Conservation (phyloP, 495 filamentous ascomycete genomes). For the Penicillium silybi region DNA sequence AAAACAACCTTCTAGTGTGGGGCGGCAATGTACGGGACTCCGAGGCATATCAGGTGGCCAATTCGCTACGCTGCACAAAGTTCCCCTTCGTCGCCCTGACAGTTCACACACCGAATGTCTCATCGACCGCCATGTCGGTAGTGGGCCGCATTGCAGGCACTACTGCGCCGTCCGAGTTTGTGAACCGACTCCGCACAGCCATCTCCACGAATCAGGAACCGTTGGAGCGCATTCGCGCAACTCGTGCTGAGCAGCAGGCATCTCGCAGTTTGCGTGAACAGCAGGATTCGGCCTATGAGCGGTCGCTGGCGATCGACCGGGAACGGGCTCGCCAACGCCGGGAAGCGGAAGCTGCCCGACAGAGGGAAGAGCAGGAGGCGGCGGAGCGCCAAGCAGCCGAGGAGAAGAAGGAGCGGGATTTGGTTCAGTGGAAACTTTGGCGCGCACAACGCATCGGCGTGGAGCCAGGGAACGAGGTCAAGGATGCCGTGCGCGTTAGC, state of each 20-base stretch:
- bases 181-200: conserved; percentile 65
- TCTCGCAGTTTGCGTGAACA: conserved; percentile 72
- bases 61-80: conserved; percentile 77
- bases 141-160: conserved; percentile 71
- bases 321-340: conserved; percentile 69
- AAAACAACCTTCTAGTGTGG: conserved; percentile 81
- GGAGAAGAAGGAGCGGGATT: conserved; percentile 51
- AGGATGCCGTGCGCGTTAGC: conserved; percentile 74
- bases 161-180: conserved; percentile 59
- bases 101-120: conserved; percentile 75
- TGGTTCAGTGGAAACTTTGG: conserved; percentile 77
- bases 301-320: conserved; percentile 80
- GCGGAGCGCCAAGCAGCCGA: conserved; percentile 60
- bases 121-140: conserved; percentile 81
- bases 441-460: conserved; percentile 59
- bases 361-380: conserved; percentile 58
- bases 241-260: conserved; percentile 71
- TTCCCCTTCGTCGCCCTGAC: conserved; percentile 85
- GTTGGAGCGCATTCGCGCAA: conserved; percentile 61
- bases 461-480: conserved; percentile 62
- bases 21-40: conserved; percentile 86
- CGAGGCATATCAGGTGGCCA: conserved; percentile 87
- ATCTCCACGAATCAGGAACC: conserved; percentile 66
- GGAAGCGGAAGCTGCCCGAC: conserved; percentile 68
- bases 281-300: conserved; percentile 90